Conservation (phyloP, 352 stramenopile species). For the Globisporangium ultimum region DNA sequence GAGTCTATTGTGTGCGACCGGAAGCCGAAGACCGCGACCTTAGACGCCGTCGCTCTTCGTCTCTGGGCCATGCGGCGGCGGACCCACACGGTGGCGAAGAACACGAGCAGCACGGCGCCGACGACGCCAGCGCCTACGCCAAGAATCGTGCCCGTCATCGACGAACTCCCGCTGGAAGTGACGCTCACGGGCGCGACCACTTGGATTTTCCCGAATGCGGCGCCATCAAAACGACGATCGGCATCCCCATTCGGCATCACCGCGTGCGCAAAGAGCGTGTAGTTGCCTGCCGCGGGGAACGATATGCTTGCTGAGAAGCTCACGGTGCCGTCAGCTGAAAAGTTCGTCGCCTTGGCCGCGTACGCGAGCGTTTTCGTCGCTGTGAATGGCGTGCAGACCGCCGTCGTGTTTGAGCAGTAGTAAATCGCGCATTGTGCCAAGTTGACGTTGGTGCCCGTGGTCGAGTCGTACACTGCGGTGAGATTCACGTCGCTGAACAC, state of each 20-base stretch:
- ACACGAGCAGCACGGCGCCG: slow-evolving; percentile 23
- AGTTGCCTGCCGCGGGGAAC: slow-evolving; percentile 38
- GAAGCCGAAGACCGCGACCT: slow-evolving; percentile 40
- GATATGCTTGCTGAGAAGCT: slow-evolving; percentile 26
- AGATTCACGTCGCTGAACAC: slow-evolving; percentile 26
- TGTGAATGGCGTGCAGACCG: slow-evolving; percentile 41
- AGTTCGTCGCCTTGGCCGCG: slow-evolving; percentile 27
- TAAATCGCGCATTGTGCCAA: slow-evolving; percentile 41
- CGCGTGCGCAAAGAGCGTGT: slow-evolving; percentile 40
- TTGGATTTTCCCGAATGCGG: slow-evolving; percentile 30
- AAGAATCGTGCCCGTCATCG: slow-evolving; percentile 23
- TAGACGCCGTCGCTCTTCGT: slow-evolving; percentile 7
- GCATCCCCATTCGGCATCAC: slow-evolving; percentile 44
- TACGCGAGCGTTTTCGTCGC: slow-evolving; percentile 29
- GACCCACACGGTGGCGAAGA: slow-evolving; percentile 22
- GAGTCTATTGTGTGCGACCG: slow-evolving; percentile 28
- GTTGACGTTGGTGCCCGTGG: slow-evolving; percentile 26
- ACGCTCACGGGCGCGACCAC: slow-evolving; percentile 19
- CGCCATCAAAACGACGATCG: slow-evolving; percentile 33
- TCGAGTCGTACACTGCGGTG: slow-evolving; percentile 32
- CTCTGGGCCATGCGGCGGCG: slow-evolving; percentile 17
- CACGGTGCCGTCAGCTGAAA: slow-evolving; percentile 19
- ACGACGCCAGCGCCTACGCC: slow-evolving; percentile 30
- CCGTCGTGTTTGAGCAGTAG: slow-evolving; percentile 25
- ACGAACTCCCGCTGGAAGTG: slow-evolving; percentile 19